phyloP scores from a whole-genome alignment of 2,329 filamentous ascomycete genomes.

The Neofusicoccum laricinum region DNA sequence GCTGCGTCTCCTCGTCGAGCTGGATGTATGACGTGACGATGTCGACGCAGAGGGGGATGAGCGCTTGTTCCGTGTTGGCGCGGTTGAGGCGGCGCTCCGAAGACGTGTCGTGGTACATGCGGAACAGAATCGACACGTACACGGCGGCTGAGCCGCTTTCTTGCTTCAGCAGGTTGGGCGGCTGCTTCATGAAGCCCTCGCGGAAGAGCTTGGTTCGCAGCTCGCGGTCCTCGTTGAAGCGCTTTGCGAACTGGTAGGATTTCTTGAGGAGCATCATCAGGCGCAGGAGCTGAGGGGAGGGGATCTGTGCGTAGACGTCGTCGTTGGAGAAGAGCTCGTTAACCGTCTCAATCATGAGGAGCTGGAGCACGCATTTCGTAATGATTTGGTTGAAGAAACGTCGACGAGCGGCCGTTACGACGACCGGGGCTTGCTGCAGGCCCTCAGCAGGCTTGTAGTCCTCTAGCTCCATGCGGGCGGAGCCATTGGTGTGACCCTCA shows the following conservation, averaged over 20 bases:
- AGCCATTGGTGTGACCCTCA: constrained; percentile 33
- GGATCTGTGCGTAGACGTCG: constrained; percentile 88
- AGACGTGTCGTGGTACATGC: constrained; percentile 92
- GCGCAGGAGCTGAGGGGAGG: constrained; percentile 80
- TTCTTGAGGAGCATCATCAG: constrained; percentile 95
- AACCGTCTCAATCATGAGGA: constrained; percentile 99
- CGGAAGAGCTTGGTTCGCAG: constrained; percentile 90
- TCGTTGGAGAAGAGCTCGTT: constrained; percentile 98
- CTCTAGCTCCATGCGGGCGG: constrained; percentile 60
- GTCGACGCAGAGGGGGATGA: constrained; percentile 93
- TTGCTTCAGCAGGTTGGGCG: constrained; percentile 95
- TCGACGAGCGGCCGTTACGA: constrained; percentile 87
- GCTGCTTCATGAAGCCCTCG: constrained; percentile 99
- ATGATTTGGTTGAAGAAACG: constrained; percentile 99
- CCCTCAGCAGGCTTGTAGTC: constrained; percentile 70
- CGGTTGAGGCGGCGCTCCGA: constrained; percentile 78
- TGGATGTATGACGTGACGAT: constrained; percentile 82
- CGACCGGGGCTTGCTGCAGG: constrained; percentile 81
- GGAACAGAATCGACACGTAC: constrained; percentile 91
- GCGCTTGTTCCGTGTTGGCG: constrained; percentile 80
- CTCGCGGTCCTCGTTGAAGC: constrained; percentile 97
- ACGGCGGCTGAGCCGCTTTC: constrained; percentile 90
- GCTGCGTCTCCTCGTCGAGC: constrained; percentile 93
- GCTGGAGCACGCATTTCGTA: constrained; percentile 92
- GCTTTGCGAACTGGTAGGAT: constrained; percentile 92